A percentile compares a stretch with the other conserved stretches of the same genome.
Conservation (phyloP, 371 early-diverging fungal species). For the Actinomortierella wolfii region DNA sequence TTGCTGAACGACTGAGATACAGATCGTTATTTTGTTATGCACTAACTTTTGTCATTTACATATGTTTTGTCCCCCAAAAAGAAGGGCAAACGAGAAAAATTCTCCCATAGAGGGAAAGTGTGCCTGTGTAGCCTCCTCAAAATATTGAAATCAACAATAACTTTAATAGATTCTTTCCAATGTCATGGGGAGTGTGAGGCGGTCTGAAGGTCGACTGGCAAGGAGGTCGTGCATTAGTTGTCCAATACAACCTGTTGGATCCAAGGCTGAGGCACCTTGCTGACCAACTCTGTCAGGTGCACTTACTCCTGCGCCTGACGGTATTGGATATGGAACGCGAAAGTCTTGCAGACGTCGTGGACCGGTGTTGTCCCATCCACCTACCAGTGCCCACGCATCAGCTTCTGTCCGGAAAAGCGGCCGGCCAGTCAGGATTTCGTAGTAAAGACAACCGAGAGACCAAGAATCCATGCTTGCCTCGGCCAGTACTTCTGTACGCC, state of each 20-base stretch:
- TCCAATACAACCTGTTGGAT: conserved; percentile 33
- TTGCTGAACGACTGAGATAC: too few species aligned
- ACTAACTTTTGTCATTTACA: too few species aligned
- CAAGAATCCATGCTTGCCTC: conserved; percentile 43
- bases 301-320: too few species aligned
- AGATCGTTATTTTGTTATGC: too few species aligned
- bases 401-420: conserved; percentile 32
- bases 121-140: too few species aligned
- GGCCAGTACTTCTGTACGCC: conserved; percentile 26
- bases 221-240: conserved; percentile 28
- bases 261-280: conserved; percentile 21
- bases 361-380: conserved; percentile 28
- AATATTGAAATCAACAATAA: too few species aligned
- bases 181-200: conserved; percentile 22
- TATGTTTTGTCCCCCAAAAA: too few species aligned
- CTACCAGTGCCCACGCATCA: conserved; percentile 37
- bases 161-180: conserved; percentile 44
- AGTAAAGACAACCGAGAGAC: conserved; percentile 43
- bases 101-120: too few species aligned
- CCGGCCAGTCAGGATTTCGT: conserved; percentile 27
- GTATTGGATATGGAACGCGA: conserved; percentile 21
- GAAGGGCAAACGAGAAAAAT: too few species aligned
- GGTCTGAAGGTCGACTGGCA: conserved; percentile 19
- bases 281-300: too few species aligned
- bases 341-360: conserved; percentile 15